Evolutionary conservation across 2,329 filamentous ascomycete genomes (phyloP), one percentile per base, ranked within the genome.

Genomic region (Magnaporthales sp.): DNA sequence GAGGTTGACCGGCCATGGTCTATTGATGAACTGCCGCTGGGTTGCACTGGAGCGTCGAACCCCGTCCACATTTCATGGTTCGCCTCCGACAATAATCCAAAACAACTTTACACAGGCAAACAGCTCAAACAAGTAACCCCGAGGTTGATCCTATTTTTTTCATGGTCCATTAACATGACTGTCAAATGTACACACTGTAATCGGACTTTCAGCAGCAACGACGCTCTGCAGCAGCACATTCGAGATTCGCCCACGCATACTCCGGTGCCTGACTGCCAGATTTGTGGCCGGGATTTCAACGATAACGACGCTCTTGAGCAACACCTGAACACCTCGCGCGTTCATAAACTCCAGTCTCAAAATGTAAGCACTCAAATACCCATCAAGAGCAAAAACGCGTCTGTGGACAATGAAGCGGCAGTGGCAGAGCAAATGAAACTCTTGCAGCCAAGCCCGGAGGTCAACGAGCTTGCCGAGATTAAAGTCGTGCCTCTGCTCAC

Each of bases 391-490:
- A n/a, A 51, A n/a, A 51, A 51, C 38, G 38, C 38, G 38, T 38
- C 32, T 13, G 13, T 13, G 32, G 32, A 38, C 32, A 38, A 8
- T 38, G 32, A 38, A 13, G 32, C 38, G 19, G 38, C 38, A 51
- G 38, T 15, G 38, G 56, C 56, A 26, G 56, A 61, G 22, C 56
- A 61, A 26, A 26, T 61, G 22, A 29, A 29, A 26, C 56, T 61
- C 22, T 22, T 61, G 11, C 56, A 22, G 56, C 22, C 22, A 61
- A 26, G 22, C 22, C 56, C 56, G 22, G 56, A 61, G 56, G 56
- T 61, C 56, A 61, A 61, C 27, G 56, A 61, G 56, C 56, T 61
- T 26, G 56, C 22, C 22, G 56, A 61, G 56, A 61, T 61, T 29
- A 61, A 61, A 29, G 56, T 61, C 11, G 22, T 29, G 11, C 56